Evolutionary conservation across 2,329 filamentous ascomycete species (phyloP), one percentile per base, ranked within the genome.

Genomic region (Raffaelea arxii): DNA sequence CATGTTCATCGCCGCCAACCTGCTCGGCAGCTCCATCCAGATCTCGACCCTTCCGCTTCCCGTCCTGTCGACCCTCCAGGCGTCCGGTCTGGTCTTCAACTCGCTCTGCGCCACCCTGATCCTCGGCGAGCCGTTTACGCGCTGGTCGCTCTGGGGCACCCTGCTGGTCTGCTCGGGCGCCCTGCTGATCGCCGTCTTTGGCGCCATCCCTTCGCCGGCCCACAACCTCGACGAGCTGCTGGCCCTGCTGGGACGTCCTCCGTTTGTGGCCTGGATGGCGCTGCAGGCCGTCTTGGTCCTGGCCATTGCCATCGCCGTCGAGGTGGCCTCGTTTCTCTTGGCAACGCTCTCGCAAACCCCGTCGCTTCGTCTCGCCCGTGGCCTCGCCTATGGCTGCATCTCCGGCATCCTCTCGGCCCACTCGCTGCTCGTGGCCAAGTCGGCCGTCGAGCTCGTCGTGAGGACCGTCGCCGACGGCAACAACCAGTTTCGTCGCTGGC

Each of bases 11-110:
- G 74, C 94, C 55, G 87, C 92, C 52, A 98, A 98, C 63, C 75
- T 98, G 47, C 75, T 97, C 46, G 92, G 92, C 49, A 96, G 90
- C 67, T 91, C 88, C 32, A 92, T 98, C 49, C 92, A 98, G 67
- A 97, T 98, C 62, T 96, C 92, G 25, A 96, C 91, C 1, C 74
- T 98, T 39, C 92, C 92, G 16, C 73, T 98, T 21, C 92, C 92
- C 19, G 89, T 98, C 6, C 77, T 98, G 27, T 97, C 91, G 47
- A 96, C 92, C 1, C 72, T 98, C 32, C 92, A 98, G 68, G 91
- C 91, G 18, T 94, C 91, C 4, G 92, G 92, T 39, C 75, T 98
- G 46, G 92, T 98, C 51, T 98, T 98, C 74, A 98, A 98, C 71
- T 95, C 91, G 48, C 88, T 97, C 64, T 95, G 94, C 73, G 92